These are phyloP conservation scores for Podila epigama DNA, from an alignment of 192 early-diverging fungal species.

Conservation along the genomic window DNA sequence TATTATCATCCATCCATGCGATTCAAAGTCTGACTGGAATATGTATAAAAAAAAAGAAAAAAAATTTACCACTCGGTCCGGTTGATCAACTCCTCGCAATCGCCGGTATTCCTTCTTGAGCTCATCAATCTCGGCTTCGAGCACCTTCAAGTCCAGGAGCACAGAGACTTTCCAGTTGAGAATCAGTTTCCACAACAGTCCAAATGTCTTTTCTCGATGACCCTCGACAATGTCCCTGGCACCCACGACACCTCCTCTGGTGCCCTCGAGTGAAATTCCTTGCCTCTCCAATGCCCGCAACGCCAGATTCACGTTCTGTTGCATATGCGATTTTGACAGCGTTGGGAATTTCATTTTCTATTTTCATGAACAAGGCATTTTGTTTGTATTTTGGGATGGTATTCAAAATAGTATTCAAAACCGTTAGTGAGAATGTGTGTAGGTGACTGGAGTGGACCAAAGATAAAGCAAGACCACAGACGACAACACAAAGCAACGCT, in stretches of 20 bases:
- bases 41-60: background rate
- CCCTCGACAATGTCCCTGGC: conserved; percentile 50
- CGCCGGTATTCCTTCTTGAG: conserved; percentile 29
- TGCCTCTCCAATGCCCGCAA: conserved; percentile 26
- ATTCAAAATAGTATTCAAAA: no score
- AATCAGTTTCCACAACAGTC: conserved; percentile 49
- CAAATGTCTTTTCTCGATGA: conserved; percentile 52
- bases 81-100: conserved; percentile 25
- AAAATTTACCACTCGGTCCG: conserved; percentile 29
- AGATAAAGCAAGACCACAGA: no score
- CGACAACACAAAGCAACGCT: background rate
- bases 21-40: background rate
- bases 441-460: no score
- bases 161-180: conserved; percentile 50
- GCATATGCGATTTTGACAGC: conserved; percentile 47
- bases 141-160: conserved; percentile 32
- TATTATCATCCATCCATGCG: background rate
- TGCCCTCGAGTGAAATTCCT: conserved; percentile 40
- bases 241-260: conserved; percentile 26
- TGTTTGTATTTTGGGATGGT: background rate
- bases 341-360: conserved; percentile 51
- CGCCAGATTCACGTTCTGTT: conserved; percentile 47
- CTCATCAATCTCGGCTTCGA: conserved; percentile 29
- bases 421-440: no score
- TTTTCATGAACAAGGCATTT: background rate